phyloP scores from a whole-genome alignment of 129 eudicot species.

The Flaveria trinervia region DNA sequence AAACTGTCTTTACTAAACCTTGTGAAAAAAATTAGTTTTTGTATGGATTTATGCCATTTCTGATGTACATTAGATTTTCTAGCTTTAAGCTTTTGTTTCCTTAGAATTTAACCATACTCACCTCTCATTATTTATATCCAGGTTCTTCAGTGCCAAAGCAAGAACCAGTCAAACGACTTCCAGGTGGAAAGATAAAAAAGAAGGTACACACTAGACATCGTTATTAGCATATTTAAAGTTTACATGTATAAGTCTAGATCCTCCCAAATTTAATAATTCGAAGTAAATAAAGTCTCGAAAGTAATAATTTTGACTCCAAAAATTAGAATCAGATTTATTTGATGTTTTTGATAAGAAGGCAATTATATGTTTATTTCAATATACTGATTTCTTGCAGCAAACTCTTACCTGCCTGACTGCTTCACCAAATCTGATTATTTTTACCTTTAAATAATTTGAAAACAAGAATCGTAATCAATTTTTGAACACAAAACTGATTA shows the following conservation, averaged over 20 bases:
- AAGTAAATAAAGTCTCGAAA: not conserved
- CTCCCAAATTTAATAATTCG: not conserved
- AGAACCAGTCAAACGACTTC: constrained; percentile 90
- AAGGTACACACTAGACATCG: constrained; percentile 52
- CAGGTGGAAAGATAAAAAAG: constrained; percentile 94
- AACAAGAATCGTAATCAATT: not conserved
- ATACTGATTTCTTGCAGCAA: not conserved
- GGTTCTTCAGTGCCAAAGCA: constrained; percentile 40
- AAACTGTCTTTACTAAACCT: not conserved
- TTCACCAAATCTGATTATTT: not conserved
- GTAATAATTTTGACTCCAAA: not conserved
- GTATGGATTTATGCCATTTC: constrained; percentile 10
- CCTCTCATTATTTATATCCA: not conserved
- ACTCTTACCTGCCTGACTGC: not conserved
- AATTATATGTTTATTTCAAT: not conserved
- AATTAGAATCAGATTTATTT: not conserved
- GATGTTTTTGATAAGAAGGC: not conserved
- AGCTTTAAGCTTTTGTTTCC: not conserved
- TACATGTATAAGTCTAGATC: not conserved
- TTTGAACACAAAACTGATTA: not conserved
- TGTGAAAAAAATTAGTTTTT: not conserved
- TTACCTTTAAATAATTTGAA: not conserved
- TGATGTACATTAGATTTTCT: not conserved
- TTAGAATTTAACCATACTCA: constrained; percentile 11
- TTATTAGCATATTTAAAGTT: not conserved